Evolutionary conservation across 805 yeast species (phyloP), one percentile per base, ranked within the genome.

Genomic region (Candida michaelii): DNA sequence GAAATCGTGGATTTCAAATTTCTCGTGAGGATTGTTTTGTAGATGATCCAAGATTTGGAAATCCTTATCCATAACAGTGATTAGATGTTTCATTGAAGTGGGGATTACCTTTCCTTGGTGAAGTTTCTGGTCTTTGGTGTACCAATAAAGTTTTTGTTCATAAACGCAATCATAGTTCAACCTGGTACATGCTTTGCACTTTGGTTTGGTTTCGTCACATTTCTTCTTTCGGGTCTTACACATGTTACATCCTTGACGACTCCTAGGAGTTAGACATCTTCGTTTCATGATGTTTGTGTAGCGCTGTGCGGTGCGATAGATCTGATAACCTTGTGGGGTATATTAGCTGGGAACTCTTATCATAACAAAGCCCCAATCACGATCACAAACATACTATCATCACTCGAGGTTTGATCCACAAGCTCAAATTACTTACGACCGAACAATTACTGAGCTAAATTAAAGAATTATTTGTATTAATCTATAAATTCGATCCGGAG

Each of bases 171-270:
- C 59, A 44, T 75, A 65, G 6, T 60, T 51, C 24, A 77, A 56
- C 19, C 81, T 53, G 8, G n/a, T n/a, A 48, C 83, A 78, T 48
- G 71, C 79, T 2, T 72, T 65, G 52, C 83, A 78, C 1, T 58
- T 50, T 1, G 83, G 83, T 39, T 63, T 64, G 5, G 42, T 46
- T 49, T 77, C 81, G 46, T 76, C 73, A 53, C 83, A 78, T 51
- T 79, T 66, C 53, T 78, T 80, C 66, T 80, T 81, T 30, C 88
- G 62, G 27, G 74, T 65, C 53, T 82, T 82, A 59, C 89, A 83
- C 0, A 84, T 81, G 29, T 80, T 57, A 56, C 89, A 83, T 1
- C 89, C 88, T 11, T 65, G 66, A 48, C 67, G 72, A 2, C 85
- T 75, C 48, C 77, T 58, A 50, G 31, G 27, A 2, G 15, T 14